These are phyloP conservation scores for Lodderomyces parapsilosis DNA, from an alignment of 1,139 yeast species.

Conservation along the genomic window DNA sequence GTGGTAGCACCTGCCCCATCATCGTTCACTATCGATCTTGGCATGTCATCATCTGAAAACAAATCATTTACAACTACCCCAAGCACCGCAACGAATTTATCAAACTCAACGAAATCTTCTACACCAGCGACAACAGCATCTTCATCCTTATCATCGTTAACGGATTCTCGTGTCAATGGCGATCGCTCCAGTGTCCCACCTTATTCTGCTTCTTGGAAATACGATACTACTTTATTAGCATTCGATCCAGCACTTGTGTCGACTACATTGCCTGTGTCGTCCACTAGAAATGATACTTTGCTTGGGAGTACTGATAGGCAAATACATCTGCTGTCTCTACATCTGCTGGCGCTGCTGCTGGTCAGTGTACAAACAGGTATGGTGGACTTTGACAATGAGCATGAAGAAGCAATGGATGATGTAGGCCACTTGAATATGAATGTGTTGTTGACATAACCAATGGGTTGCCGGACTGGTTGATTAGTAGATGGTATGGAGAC, in stretches of 20 bases:
- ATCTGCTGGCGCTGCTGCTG: neutral
- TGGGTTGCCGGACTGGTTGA: too few relatives aligned
- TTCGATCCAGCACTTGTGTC: neutral
- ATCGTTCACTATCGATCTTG: neutral
- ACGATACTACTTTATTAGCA: neutral
- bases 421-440: slow-evolving; percentile 12
- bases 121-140: neutral
- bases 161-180: too few relatives aligned
- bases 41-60: neutral
- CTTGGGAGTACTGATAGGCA: too few relatives aligned
- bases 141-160: neutral
- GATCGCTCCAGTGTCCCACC: too few relatives aligned
- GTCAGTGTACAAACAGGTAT: neutral
- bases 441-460: slow-evolving; percentile 4
- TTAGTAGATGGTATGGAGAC: too few relatives aligned
- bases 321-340: neutral
- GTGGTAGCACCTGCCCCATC: neutral
- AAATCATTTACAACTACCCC: neutral
- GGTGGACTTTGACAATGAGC: slow-evolving; percentile 4
- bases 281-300: slow-evolving; percentile 1
- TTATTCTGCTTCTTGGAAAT: neutral
- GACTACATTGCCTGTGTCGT: neutral
- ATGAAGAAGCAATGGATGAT: slow-evolving; percentile 13
- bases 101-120: neutral
- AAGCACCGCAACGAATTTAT: neutral